Conservation (phyloP, 2,329 filamentous ascomycete species). For the Metarhizium album region DNA sequence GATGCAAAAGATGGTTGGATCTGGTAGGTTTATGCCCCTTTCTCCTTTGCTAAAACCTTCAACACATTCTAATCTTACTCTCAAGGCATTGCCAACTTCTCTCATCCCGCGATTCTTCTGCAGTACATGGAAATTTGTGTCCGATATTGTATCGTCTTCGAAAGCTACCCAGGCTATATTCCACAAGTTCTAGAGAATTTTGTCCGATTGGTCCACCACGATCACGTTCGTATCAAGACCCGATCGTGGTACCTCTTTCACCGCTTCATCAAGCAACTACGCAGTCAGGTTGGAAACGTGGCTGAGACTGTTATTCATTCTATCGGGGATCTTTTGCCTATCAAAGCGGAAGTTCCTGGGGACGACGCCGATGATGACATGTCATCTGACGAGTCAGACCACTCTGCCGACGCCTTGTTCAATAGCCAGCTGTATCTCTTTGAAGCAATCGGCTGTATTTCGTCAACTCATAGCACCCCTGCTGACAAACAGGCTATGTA, state of each 20-base stretch:
- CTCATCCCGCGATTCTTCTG: slow-evolving; percentile 82
- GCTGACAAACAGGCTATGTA: slow-evolving; percentile 80
- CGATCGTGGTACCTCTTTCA: slow-evolving; percentile 97
- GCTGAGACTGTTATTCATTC: slow-evolving; percentile 87
- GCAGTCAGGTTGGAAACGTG: slow-evolving; percentile 74
- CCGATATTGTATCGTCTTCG: slow-evolving; percentile 86
- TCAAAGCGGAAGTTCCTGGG: slow-evolving; percentile 78
- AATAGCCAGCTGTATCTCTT: slow-evolving; percentile 87
- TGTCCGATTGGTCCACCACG: slow-evolving; percentile 79
- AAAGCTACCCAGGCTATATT: slow-evolving; percentile 70
- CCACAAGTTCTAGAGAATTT: slow-evolving; percentile 85
- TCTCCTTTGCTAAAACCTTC: not conserved
- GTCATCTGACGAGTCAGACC: slow-evolving; percentile 86
- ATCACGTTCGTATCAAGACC: slow-evolving; percentile 75
- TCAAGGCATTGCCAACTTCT: slow-evolving; percentile 69
- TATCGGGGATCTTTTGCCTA: slow-evolving; percentile 75
- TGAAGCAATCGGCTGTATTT: slow-evolving; percentile 87
- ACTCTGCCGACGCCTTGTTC: slow-evolving; percentile 84
- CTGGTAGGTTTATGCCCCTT: slow-evolving; percentile 45
- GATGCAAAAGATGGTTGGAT: slow-evolving; percentile 94
- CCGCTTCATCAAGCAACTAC: slow-evolving; percentile 79
- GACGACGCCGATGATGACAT: slow-evolving; percentile 78
- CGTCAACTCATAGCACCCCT: slow-evolving; percentile 67
- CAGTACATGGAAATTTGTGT: slow-evolving; percentile 99
- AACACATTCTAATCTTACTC: not conserved